Evolutionary conservation across 768 basidiomycete species (phyloP), one percentile per base, ranked within the genome.

Genomic region (Tylopilus rubrobrunneus): DNA sequence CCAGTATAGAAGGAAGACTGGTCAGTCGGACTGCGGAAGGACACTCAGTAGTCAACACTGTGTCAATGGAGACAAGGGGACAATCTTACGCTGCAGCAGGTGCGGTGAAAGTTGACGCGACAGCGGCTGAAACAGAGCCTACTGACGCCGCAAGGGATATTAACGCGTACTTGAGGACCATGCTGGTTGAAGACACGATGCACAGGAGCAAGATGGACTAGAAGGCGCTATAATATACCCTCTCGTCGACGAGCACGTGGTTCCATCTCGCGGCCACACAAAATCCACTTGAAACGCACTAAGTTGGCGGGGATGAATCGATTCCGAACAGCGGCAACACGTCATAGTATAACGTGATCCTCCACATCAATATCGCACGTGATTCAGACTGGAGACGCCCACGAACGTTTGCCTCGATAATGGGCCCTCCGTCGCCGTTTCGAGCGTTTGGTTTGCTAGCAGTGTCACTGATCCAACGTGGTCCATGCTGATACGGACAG

Each of bases 1-100:
- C 78, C 78, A 23, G 69, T 59, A 58, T 80, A 80, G 67, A 75
- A 75, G 37, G 72, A 2, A 28, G 62, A 71, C n/a, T 57, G 51
- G 40, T 59, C 62, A 4, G 68, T 67, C 3, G 67, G 67, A 45
- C 69, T 71, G 41, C 15, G 25, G 36, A 28, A 33, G 9, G 15
- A 17, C 17, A 34, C 43, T 36, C 46, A 60, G 46, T 25, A 25
- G 36, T 63, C 46, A 60, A 48, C n/a, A 17, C 19, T 17, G 10
- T 12, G 15, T 31, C 12, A n/a, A 2, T 28, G 39, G 25, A 42
- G 14, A 44, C 2, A 29, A 8, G 12, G 14, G 14, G 51, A 3
- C 43, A 5, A 34, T 29, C 69, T 55, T 56, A 69, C 67, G 65
- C 43, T 29, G 68, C 47, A 17, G 69, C 67, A 19, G 67, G 69